These are phyloP conservation scores for Clitoria ternatea DNA, from an alignment of 306 rosid species.

Conservation along the genomic window DNA sequence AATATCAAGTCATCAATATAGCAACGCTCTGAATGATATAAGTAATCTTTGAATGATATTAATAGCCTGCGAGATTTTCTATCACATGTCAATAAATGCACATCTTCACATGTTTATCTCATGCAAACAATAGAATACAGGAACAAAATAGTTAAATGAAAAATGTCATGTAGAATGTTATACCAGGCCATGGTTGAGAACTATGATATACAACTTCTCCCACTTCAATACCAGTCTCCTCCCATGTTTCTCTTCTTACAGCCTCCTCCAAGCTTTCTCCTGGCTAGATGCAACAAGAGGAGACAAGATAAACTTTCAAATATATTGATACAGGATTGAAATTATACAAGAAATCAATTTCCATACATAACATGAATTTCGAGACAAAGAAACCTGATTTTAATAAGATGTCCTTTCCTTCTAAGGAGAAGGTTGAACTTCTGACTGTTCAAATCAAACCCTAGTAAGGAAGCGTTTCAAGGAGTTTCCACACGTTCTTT, in stretches of 20 bases:
- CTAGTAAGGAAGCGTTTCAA: not conserved
- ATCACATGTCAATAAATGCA: not conserved
- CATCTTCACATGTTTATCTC: not conserved
- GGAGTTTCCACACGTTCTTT: not conserved
- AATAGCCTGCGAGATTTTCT: not conserved
- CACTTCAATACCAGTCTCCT: constrained; percentile 89
- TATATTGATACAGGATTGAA: not conserved
- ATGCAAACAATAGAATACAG: not conserved
- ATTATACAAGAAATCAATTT: not conserved
- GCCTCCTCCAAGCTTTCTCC: constrained; percentile 99
- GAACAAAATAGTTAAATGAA: not conserved
- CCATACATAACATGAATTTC: constrained; percentile 9
- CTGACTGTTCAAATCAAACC: constrained; percentile 1
- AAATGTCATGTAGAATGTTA: not conserved
- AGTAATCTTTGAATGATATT: not conserved
- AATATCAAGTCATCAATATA: not conserved
- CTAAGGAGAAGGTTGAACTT: not conserved
- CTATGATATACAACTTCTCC: constrained; percentile 87
- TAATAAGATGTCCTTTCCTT: constrained; percentile 1
- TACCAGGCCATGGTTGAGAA: constrained; percentile 99
- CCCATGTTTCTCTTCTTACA: constrained; percentile 93
- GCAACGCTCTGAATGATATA: not conserved
- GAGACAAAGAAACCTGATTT: constrained; percentile 11
- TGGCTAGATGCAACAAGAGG: constrained; percentile 51
- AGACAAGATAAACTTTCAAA: constrained; percentile 10